Percentiles rank a stretch among this genome's conserved stretches.
Evolutionary conservation across 164 flowering plant genomes (phyloP).

Genomic region (Magnolia changhungtana): DNA sequence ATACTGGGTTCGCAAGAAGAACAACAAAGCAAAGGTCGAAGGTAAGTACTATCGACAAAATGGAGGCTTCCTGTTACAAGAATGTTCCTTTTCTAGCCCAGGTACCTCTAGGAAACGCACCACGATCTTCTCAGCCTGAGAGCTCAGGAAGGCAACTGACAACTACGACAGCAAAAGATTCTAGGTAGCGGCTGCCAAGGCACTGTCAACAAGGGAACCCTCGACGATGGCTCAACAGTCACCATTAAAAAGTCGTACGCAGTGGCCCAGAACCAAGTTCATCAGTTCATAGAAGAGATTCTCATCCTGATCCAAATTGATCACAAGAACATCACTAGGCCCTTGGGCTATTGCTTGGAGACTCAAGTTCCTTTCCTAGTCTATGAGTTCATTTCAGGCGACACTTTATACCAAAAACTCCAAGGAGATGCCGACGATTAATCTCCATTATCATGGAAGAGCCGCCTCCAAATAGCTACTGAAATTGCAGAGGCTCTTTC

Average conservation of each 20-base stretch:
- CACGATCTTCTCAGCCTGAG: not conserved
- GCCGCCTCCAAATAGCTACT: not conserved
- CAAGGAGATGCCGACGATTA: not conserved
- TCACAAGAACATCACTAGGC: slow-evolving; percentile 16
- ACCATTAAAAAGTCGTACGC: slow-evolving; percentile 18
- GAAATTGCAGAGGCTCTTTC: slow-evolving; percentile 16
- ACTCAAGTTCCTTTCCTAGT: slow-evolving; percentile 14
- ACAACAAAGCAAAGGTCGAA: too few species aligned
- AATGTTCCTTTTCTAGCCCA: too few species aligned
- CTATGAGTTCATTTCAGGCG: slow-evolving; percentile 13
- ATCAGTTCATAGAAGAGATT: slow-evolving; percentile 21
- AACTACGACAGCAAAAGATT: not conserved
- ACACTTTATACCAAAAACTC: slow-evolving; percentile 1
- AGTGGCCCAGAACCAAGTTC: slow-evolving; percentile 11
- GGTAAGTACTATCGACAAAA: too few species aligned
- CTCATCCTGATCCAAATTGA: slow-evolving; percentile 15
- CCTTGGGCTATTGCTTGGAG: slow-evolving; percentile 21
- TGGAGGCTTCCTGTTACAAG: too few species aligned
- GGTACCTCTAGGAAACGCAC: too few species aligned
- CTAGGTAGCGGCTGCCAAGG: slow-evolving; percentile 17
- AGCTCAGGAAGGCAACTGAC: not conserved
- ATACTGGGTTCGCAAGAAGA: too few species aligned
- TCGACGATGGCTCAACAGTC: slow-evolving; percentile 9
- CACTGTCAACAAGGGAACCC: slow-evolving; percentile 17
- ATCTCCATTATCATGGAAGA: not conserved